Evolutionary conservation across 2,329 filamentous ascomycete genomes (phyloP).

Genomic region (Colletotrichum navitas): DNA sequence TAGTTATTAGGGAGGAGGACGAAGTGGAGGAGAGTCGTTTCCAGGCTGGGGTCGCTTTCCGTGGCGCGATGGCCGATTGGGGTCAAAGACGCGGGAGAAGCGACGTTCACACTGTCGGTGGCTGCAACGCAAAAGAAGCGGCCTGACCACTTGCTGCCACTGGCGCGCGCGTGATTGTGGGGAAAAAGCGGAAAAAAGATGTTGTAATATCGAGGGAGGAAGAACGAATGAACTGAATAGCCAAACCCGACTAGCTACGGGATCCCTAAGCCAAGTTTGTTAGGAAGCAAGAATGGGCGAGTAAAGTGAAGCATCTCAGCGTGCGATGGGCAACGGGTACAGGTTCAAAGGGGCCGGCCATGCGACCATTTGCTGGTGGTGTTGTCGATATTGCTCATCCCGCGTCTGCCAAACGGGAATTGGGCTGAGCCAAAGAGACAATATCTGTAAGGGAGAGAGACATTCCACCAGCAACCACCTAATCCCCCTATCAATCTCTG

Average conservation of each 20-base stretch:
- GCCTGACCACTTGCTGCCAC: conserved; percentile 36
- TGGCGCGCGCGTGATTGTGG: not conserved
- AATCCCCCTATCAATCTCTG: not conserved
- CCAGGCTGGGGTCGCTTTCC: conserved; percentile 20
- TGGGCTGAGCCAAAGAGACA: conserved; percentile 15
- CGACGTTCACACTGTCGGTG: conserved; percentile 3
- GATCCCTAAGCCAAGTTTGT: not conserved
- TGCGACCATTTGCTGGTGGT: conserved; percentile 26
- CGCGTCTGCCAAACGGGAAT: conserved; percentile 30
- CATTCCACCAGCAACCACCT: conserved; percentile 10
- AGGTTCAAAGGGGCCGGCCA: conserved; percentile 10
- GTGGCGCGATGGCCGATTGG: not conserved
- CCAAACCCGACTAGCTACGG: not conserved
- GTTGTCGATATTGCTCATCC: conserved; percentile 2
- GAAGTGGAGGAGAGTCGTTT: conserved; percentile 37
- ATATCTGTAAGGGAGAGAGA: conserved; percentile 16
- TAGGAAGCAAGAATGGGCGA: not conserved
- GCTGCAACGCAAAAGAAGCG: conserved; percentile 13
- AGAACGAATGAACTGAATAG: not conserved
- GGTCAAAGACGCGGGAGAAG: not conserved
- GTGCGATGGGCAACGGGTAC: not conserved
- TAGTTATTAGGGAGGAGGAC: conserved; percentile 26
- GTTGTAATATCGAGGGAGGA: not conserved
- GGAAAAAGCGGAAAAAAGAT: not conserved
- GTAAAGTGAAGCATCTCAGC: not conserved